Evolutionary conservation across 1,284 basidiomycete genomes (phyloP), one percentile per base, ranked within the genome.

Genomic region (Irpex sp.): DNA sequence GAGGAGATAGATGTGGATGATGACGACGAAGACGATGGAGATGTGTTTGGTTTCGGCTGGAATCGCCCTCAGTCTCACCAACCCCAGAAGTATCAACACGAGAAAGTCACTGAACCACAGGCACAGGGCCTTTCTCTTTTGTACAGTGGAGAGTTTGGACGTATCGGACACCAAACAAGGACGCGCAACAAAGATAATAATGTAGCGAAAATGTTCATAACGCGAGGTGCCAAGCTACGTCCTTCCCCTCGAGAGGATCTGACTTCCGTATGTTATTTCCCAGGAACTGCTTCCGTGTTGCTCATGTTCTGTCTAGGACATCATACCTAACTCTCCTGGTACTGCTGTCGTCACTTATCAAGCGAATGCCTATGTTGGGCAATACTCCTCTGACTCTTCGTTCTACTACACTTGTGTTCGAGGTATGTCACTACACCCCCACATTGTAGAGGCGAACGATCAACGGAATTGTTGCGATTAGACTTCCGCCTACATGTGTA

Each of bases 401-500:
- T 89, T 91, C 72, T 93, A 88, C 68, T 93, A 93, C 67, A 92
- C 91, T 3, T 92, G 90, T 67, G 83, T 83, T 53, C 87, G 91
- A 81, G 89, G 91, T 88, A 67, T 28, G 23, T 58, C 36, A 37
- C 23, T 47, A 19, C 57, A 18, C 18, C 16, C 28, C 28, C 28
- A 28, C 28, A 28, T 3, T 28, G 28, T 28, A 28, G 28, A 28
- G 28, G 28, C 28, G 28, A 28, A 28, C 4, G 28, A 28, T 28
- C 28, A 28, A 28, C 28, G 28, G 28, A 28, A 28, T 28, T 28
- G 28, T 28, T 28, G 28, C 28, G 45, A 12, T 56, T 52, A 88
- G 93, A 96, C 72, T 98, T 96, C 72, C 85, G 84, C 51, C 77
- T 98, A 5, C 90, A 96, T 71, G 80, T 98, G 8, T 98, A 94